Evolutionary conservation across 129 eudicot genomes (phyloP), one percentile per base, ranked within the genome.

Genomic region (Escallonia rubra): DNA sequence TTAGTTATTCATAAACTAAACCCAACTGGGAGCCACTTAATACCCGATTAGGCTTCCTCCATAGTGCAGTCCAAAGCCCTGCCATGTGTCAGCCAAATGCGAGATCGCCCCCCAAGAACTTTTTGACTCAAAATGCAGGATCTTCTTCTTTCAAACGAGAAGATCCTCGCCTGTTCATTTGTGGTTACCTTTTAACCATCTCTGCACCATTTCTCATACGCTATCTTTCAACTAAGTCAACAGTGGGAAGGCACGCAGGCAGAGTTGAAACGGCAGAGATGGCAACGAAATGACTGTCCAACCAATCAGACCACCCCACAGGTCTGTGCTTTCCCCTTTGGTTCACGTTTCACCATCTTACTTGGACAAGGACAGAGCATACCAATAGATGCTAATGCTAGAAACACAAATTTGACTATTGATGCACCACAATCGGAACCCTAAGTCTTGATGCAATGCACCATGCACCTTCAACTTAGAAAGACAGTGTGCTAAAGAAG

Each of bases 401-500:
- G 4, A 12, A 54, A 54, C 6, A 38, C 41, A 58, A 54, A 8
- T 57, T 16, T 58, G 62, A 58, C 62, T 58, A 58, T 38, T 58
- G 42, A 58, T 23, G 62, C 2, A 58, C 42, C 43, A 11, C 10
- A 11, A 7, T 9, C 6, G 62, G 13, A 38, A 58, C 14, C 59
- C 59, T 11, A 58, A 23, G 62, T 58, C 62, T 58, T 58, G 8
- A 34, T 58, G 2, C 62, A 23, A 38, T 58, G 62, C 43, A 58
- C 43, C 42, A 23, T 8, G 7, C 62, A 34, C 6, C 10, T 39
- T 11, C 42, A 6, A 34, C 3, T 11, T 8, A 8, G 43, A 58
- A 10, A 16, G 12, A 8, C 43, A 8, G 16, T 58, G 62, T 58
- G 62, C 42, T 3, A 34, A 8, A 58, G 4, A 3, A 4, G 42